Evolutionary conservation across 2,329 filamentous ascomycete species (phyloP).

Genomic region (Penicillium sp.): DNA sequence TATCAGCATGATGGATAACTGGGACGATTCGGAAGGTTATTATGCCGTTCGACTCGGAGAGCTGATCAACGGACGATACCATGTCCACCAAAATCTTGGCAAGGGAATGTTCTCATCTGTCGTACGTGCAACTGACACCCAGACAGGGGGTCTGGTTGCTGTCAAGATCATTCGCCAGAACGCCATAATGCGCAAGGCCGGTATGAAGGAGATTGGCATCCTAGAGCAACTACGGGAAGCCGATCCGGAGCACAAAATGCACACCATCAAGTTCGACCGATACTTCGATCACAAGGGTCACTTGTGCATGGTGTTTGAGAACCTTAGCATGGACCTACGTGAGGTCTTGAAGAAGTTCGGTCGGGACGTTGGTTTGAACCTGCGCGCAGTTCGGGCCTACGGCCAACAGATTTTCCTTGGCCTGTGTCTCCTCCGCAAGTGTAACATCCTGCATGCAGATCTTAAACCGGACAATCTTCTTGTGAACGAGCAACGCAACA

Average conservation of each 20-base stretch:
- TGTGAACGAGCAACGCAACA: constrained; percentile 77
- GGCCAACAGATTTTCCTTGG: constrained; percentile 93
- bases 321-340: constrained; percentile 84
- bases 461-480: constrained; percentile 97
- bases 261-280: constrained; percentile 82
- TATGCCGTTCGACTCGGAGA: constrained; percentile 94
- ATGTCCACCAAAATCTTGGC: constrained; percentile 81
- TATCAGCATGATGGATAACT: constrained; percentile 82
- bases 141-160: constrained; percentile 74
- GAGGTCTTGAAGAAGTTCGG: constrained; percentile 96
- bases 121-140: constrained; percentile 78
- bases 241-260: constrained; percentile 85
- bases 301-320: constrained; percentile 95
- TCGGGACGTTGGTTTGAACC: constrained; percentile 86
- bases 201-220: constrained; percentile 91
- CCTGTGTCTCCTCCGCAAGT: constrained; percentile 81
- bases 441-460: constrained; percentile 92
- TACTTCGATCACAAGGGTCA: constrained; percentile 93
- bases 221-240: constrained; percentile 80
- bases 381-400: constrained; percentile 82
- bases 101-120: constrained; percentile 97
- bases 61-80: constrained; percentile 82
- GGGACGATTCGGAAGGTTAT: constrained; percentile 92
- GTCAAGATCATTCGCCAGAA: constrained; percentile 99
- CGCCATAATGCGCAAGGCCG: constrained; percentile 84